These are phyloP conservation scores for Lyophyllum atratum DNA, from an alignment of 768 basidiomycete genomes.

Conservation along the genomic window DNA sequence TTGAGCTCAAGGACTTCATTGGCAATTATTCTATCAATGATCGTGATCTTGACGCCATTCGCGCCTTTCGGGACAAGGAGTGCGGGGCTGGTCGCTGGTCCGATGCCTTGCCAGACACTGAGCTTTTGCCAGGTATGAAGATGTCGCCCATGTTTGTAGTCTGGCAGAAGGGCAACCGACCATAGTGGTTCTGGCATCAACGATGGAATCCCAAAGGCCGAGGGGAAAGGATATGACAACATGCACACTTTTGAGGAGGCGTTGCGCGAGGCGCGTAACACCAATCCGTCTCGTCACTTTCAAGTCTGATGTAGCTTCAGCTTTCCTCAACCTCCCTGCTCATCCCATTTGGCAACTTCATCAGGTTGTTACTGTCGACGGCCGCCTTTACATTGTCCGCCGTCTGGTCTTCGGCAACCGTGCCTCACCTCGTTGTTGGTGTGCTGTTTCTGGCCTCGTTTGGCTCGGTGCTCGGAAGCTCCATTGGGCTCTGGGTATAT, in stretches of 20 bases:
- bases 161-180: slow-evolving; percentile 22
- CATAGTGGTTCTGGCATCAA: slow-evolving; percentile 24
- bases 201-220: slow-evolving; percentile 15
- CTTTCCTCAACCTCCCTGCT: slow-evolving; percentile 31
- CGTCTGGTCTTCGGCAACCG: slow-evolving; percentile 28
- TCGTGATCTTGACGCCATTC: neutral
- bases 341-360: slow-evolving; percentile 35
- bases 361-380: slow-evolving; percentile 31
- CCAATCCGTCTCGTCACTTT: slow-evolving; percentile 17
- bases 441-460: neutral
- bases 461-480: neutral
- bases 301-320: slow-evolving; percentile 20
- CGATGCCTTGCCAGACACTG: neutral
- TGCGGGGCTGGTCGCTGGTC: slow-evolving; percentile 2
- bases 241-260: slow-evolving; percentile 22
- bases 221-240: slow-evolving; percentile 24
- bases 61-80: slow-evolving; percentile 10
- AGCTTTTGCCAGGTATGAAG: slow-evolving; percentile 15
- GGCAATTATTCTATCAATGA: slow-evolving; percentile 5
- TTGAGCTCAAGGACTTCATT: neutral
- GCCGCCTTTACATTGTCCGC: slow-evolving; percentile 23
- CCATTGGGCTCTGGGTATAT: slow-evolving; percentile 21
- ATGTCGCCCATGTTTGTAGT: slow-evolving; percentile 20
- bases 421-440: slow-evolving; percentile 24
- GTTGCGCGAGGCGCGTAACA: slow-evolving; percentile 4